Evolutionary conservation across 2,329 filamentous ascomycete genomes (phyloP), one percentile per base, ranked within the genome.

Genomic region (Xylariaceae sp.): DNA sequence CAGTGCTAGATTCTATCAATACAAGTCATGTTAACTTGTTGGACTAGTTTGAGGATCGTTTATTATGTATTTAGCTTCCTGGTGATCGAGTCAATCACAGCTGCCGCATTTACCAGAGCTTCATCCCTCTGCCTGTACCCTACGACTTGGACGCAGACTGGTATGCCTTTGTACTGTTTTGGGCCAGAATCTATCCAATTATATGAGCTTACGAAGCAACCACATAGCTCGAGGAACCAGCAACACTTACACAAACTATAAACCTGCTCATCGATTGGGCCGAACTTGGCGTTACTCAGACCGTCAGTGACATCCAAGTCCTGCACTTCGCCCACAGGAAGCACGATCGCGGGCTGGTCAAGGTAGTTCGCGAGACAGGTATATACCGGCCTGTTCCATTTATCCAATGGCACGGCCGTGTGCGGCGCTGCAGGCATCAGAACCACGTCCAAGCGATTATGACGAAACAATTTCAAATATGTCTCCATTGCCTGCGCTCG

Each of bases 301-400:
- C 65, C 61, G 42, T 67, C 65, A 9, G 52, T 50, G 1, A 33
- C n/a, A 44, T 68, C 66, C 9, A 47, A 41, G 1, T 63, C 58
- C 42, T 42, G 55, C 31, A 66, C 60, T 41, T 62, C 17, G 42
- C 60, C 71, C 1, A 75, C 78, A 0, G 80, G 80, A 55, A 84
- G 79, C 1, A 77, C 73, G 19, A 76, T 59, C 4, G 73, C 74
- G 1, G 80, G 76, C 62, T 80, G 81, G 58, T 83, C 78, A 7
- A 83, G 70, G 47, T 82, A 56, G 60, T 83, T 83, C 79, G 78
- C 84, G 53, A 80, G 71, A 14, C 72, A 71, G 0, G 79, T 82
- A 59, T 84, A 84, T 5, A 70, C 70, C 74, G 77, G 81, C 69
- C 3, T 77, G 67, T 18, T 69, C 71, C 54, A 79, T 65, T 42